These are phyloP conservation scores for Tetrahymena borealis DNA, from an alignment of 73 alveolate species.

Conservation along the genomic window DNA sequence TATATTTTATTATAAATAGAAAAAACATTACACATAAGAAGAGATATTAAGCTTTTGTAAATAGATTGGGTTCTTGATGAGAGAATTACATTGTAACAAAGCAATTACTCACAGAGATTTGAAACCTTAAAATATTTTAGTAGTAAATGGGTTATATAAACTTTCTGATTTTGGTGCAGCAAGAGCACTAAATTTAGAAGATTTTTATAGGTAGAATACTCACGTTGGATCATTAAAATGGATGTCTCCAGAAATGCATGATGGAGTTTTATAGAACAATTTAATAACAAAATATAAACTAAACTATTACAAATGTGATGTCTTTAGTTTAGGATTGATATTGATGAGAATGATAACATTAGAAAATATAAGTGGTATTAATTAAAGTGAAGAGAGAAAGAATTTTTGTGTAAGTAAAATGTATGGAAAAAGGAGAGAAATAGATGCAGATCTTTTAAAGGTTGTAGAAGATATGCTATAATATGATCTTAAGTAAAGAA, in stretches of 20 bases:
- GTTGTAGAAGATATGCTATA: neutral
- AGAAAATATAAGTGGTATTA: neutral
- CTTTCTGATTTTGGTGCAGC: neutral
- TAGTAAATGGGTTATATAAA: neutral
- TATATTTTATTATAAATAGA: neutral
- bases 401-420: neutral
- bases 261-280: neutral
- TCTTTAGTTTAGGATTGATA: neutral
- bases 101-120: neutral
- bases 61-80: neutral
- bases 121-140: neutral
- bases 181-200: neutral
- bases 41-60: neutral
- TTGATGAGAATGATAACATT: neutral
- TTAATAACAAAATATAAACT: neutral
- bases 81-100: neutral
- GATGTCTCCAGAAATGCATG: neutral
- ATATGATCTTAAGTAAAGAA: neutral
- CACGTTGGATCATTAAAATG: neutral
- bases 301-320: neutral
- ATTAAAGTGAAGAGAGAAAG: neutral
- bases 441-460: neutral
- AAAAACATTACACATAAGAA: neutral
- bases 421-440: neutral
- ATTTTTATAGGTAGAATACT: neutral